Conservation (phyloP, 164 flowering plant species). For the Tetracentron sinense region DNA sequence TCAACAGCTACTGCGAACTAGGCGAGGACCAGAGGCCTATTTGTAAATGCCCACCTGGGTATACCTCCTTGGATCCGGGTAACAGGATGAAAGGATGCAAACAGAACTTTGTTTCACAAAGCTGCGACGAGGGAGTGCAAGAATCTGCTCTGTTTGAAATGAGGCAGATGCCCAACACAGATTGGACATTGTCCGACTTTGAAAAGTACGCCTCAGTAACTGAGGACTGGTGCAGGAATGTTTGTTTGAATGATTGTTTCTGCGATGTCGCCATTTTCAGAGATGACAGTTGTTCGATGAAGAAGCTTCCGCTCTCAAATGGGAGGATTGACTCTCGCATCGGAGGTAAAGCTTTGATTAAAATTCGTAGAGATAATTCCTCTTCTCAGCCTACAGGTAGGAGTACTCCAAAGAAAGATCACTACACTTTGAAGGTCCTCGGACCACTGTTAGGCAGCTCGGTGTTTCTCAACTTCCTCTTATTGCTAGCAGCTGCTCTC, state of each 20-base stretch:
- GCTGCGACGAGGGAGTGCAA: background rate
- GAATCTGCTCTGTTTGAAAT: background rate
- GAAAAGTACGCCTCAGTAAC: background rate
- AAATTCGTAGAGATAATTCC: constrained; percentile 6
- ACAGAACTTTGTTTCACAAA: background rate
- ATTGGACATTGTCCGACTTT: constrained; percentile 10
- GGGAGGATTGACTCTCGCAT: constrained; percentile 4
- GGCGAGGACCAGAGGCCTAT: background rate
- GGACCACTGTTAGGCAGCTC: too few relatives aligned
- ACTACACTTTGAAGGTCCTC: too few relatives aligned
- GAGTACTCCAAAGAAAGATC: too few relatives aligned
- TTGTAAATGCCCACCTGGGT: background rate
- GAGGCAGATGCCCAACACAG: background rate
- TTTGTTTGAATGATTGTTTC: constrained; percentile 22
- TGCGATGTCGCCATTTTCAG: constrained; percentile 14
- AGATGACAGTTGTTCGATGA: constrained; percentile 16
- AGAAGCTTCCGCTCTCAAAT: constrained; percentile 17
- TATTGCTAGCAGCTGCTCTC: too few relatives aligned
- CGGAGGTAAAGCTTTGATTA: constrained; percentile 16
- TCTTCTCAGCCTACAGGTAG: too few relatives aligned
- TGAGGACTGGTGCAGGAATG: constrained; percentile 7
- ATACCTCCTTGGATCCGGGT: too few relatives aligned
- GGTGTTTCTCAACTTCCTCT: too few relatives aligned
- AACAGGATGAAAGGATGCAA: constrained; percentile 5
- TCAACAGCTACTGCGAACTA: too few relatives aligned